Percentiles rank a stretch among this genome's conserved stretches.
Evolutionary conservation across 768 basidiomycete species (phyloP).

Genomic region (Gautieria morchelliformis): DNA sequence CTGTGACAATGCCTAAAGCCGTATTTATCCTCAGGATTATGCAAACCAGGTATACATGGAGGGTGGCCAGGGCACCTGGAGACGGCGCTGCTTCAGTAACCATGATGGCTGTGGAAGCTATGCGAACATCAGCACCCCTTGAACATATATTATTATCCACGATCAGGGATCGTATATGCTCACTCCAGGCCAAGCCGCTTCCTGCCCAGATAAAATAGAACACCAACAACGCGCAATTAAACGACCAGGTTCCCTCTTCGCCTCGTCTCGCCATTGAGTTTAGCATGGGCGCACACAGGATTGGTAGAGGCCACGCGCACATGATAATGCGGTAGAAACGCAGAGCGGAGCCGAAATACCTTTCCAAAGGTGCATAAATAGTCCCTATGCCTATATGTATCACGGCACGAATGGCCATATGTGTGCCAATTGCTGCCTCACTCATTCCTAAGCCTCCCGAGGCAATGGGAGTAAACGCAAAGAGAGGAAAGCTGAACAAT

Average conservation of each 20-base stretch:
- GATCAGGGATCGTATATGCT: background rate
- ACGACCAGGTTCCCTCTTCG: background rate
- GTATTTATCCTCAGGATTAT: background rate
- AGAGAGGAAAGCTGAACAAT: slow-evolving; percentile 7
- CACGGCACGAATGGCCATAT: slow-evolving; percentile 10
- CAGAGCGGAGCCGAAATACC: slow-evolving; percentile 4
- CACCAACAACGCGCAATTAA: slow-evolving; percentile 1
- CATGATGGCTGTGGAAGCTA: slow-evolving; percentile 9
- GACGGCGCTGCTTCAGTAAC: slow-evolving; percentile 11
- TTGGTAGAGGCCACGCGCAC: slow-evolving; percentile 4
- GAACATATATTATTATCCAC: background rate
- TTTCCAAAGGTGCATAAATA: slow-evolving; percentile 2
- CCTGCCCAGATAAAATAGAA: slow-evolving; percentile 9
- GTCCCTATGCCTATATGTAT: slow-evolving; percentile 3
- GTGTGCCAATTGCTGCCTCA: slow-evolving; percentile 11
- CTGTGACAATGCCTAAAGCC: slow-evolving; percentile 9
- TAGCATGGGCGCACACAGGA: slow-evolving; percentile 4
- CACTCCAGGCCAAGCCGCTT: slow-evolving; percentile 9
- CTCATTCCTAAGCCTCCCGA: slow-evolving; percentile 12
- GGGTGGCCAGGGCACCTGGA: slow-evolving; percentile 9
- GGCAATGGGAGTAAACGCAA: slow-evolving; percentile 10
- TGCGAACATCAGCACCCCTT: background rate
- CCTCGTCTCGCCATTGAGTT: slow-evolving; percentile 3
- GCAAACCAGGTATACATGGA: slow-evolving; percentile 3
- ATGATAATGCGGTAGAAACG: slow-evolving; percentile 3